Base-by-base conservation (phyloP, 352 stramenopile genomes). In the Phytophthora brassicae region DNA sequence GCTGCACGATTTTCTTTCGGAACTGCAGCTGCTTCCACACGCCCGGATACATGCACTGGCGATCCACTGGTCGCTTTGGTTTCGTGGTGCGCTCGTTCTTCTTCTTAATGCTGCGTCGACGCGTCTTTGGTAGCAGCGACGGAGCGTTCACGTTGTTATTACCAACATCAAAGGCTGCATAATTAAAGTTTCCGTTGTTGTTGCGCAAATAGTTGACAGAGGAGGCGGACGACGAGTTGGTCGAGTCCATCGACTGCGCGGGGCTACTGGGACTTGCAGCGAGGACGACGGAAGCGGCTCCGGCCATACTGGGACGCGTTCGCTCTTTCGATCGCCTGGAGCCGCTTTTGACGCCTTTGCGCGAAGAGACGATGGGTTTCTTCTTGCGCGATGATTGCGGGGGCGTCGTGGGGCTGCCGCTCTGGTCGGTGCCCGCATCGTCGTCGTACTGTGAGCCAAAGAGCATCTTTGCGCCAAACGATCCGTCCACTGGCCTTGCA, bases 21-120 rank as follows among this genome's bases (percentile, higher is more conserved):
- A 92, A 95, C 33, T 81, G 72, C 50, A 95, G 65, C 46, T 71
- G 52, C 64, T 94, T 92, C 86, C 86, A 95, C 38, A 95, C 86
- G 19, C 56, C 74, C 17, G 78, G 68, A 57, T 95, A 95, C 84
- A 95, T 89, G 60, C 70, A 77, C 50, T 79, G 70, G 38, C 67
- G 64, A 59, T 82, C 70, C 29, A 77, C 56, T 9, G 60, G 62
- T 1, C 68, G 70, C 64, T 74, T 70, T 20, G 52, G 38, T 45
- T 70, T 76, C 55, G 56, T 74, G 39, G n/a, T 22, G 51, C 52
- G 50, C 35, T 70, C 69, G 48, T 8, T 41, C 33, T 65, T 74
- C 60, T 68, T 77, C 57, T 66, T 76, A 6, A 35, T 36, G 39
- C 26, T 44, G 23, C 66, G 72, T 52, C 70, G 54, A n/a, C 62